Percentiles rank a stretch among this genome's conserved stretches.
phyloP scores from a whole-genome alignment of 805 yeast species.

The Zygoascus ofunaensis region DNA sequence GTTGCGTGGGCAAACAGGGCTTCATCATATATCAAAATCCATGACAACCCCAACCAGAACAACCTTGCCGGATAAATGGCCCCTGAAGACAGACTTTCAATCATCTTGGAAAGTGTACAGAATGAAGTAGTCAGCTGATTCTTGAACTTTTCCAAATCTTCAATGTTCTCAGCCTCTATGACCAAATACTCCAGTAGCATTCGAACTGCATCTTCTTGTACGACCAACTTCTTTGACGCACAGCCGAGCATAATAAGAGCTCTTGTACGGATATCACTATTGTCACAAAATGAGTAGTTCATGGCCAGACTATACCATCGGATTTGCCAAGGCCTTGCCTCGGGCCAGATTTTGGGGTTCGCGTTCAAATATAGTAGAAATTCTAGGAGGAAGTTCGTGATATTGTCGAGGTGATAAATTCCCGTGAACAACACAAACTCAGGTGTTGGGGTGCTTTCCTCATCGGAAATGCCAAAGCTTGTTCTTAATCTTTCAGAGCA shows the following conservation, averaged over 20 bases:
- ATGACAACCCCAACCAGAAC: constrained; percentile 36
- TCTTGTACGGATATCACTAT: constrained; percentile 32
- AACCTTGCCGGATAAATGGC: constrained; percentile 41
- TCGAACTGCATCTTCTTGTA: constrained; percentile 45
- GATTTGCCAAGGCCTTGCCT: constrained; percentile 20
- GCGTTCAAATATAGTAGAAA: neutral
- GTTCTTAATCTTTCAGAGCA: neutral
- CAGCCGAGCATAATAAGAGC: constrained; percentile 60
- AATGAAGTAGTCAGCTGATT: constrained; percentile 34
- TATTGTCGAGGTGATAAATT: neutral
- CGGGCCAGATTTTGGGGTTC: constrained; percentile 1
- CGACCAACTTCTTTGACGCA: constrained; percentile 36
- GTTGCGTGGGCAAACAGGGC: constrained; percentile 18
- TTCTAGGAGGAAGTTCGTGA: neutral
- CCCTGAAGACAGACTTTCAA: constrained; percentile 38
- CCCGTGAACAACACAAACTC: neutral
- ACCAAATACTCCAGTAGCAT: constrained; percentile 24
- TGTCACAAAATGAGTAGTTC: constrained; percentile 34
- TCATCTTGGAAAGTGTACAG: constrained; percentile 37
- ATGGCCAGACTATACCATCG: constrained; percentile 19
- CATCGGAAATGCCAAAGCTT: neutral
- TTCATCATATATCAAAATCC: constrained; percentile 9
- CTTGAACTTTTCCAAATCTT: constrained; percentile 25
- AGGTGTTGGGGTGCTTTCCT: neutral
- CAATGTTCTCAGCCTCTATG: neutral